Percentiles rank a stretch among this genome's conserved stretches.
Conservation (phyloP, 257 asterid species). For the Ajuga chamaepitys region DNA sequence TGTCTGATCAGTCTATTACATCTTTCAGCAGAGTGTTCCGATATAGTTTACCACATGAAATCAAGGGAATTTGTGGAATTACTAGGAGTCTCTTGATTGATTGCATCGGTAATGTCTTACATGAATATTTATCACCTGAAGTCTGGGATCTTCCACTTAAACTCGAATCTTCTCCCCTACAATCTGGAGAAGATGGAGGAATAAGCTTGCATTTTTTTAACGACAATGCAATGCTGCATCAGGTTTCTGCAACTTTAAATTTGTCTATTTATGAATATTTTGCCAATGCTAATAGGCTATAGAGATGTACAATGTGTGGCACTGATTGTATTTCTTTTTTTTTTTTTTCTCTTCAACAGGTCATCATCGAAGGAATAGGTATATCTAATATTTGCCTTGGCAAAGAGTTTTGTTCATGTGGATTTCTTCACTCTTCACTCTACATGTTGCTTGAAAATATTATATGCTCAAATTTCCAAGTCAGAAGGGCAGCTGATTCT, state of each 20-base stretch:
- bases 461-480: constrained; percentile 77
- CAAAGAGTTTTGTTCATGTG: constrained; percentile 63
- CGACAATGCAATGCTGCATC: constrained; percentile 87
- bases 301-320: constrained; percentile 6
- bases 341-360: constrained; percentile 43
- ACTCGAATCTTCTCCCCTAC: constrained; percentile 37
- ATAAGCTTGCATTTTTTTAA: constrained; percentile 52
- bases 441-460: constrained; percentile 84
- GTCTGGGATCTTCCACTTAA: constrained; percentile 86
- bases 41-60: constrained; percentile 21
- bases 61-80: constrained; percentile 20
- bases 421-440: constrained; percentile 92
- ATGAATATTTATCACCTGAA: constrained; percentile 91
- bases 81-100: constrained; percentile 53
- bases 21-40: constrained; percentile 39
- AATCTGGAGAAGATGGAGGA: constrained; percentile 46
- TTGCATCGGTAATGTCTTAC: constrained; percentile 72
- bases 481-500: constrained; percentile 70
- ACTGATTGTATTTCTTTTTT: constrained; percentile 5
- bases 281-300: background rate
- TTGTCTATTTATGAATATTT: constrained; percentile 3
- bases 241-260: constrained; percentile 38
- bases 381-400: constrained; percentile 68
- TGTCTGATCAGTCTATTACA: constrained; percentile 58
- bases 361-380: constrained; percentile 82